Base-by-base conservation (phyloP, 2,329 filamentous ascomycete genomes). In the Cordyceps tenuipes region DNA sequence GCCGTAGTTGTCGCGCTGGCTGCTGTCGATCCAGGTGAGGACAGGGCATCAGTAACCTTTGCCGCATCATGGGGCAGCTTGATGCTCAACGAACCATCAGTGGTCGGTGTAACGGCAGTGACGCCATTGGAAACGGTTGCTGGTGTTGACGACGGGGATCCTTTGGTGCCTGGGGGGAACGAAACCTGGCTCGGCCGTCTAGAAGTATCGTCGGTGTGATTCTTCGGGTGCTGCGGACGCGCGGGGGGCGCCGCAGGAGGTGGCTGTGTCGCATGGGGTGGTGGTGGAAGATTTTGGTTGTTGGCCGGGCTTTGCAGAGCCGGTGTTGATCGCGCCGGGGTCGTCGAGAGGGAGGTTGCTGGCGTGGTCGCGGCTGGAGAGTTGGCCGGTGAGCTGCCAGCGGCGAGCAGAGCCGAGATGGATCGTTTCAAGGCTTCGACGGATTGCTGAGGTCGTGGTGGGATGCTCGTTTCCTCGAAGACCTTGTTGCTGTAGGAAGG, bases 1-100 rank as follows among this genome's bases (percentile, higher is more conserved):
- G 81, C 82, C 1, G 90, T 88, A 0, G 90, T 94, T 23, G 87
- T 84, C 59, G 85, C 85, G 48, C 88, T 91, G 66, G 87, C 86
- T 1, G 86, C 82, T 36, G 88, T 91, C 6, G 90, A 93, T 3
- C 76, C 77, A 17, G 82, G 80, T 2, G 82, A 85, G 3, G 79
- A 84, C 6, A 77, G 65, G 2, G 74, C 71, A 63, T 84, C 82
- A 2, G 72, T 67, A 54, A 71, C 66, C 43, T 74, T 74, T 54
- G 68, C 51, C 26, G 64, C 59, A 57, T 79, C 75, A n/a, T 68
- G 63, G 6, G 73, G 68, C 13, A 72, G 64, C 44, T 73, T 75
- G 10, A 73, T 69, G 10, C 70, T 68, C 46, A 72, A 61, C 7
- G 50, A 49, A 43, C 56, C 60, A 50, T 59, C 62, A 43, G 57